These are phyloP conservation scores for Ceriops zippeliana DNA, from an alignment of 345 rosid species.

Conservation along the genomic window DNA sequence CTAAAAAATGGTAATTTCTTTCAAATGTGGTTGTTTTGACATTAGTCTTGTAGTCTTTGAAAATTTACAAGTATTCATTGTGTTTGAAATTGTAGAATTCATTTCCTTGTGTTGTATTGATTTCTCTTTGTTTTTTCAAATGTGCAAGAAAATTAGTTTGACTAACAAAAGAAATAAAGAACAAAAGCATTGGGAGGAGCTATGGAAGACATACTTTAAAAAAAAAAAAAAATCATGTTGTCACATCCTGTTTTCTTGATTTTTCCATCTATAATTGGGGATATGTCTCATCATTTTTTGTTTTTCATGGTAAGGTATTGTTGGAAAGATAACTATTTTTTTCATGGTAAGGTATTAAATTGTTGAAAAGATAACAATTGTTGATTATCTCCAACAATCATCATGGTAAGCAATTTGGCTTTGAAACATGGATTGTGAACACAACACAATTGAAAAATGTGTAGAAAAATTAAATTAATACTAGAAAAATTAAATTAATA, in stretches of 20 bases:
- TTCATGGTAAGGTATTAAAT: too few relatives aligned
- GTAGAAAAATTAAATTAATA: too few relatives aligned
- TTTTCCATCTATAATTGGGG: neutral
- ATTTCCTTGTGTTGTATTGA: too few relatives aligned
- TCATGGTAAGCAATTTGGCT: too few relatives aligned
- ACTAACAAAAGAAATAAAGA: neutral
- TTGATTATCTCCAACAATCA: too few relatives aligned
- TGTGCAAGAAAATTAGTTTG: neutral
- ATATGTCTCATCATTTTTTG: too few relatives aligned
- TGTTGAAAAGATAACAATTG: too few relatives aligned
- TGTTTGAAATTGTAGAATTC: conserved; percentile 3
- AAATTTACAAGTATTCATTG: neutral
- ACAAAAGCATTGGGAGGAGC: neutral
- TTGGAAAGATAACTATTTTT: too few relatives aligned
- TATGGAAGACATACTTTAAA: neutral
- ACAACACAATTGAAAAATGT: too few relatives aligned
- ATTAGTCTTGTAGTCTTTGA: neutral
- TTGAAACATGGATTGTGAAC: too few relatives aligned
- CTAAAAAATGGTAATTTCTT: conserved; percentile 62
- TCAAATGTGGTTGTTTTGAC: neutral
- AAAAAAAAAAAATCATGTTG: neutral
- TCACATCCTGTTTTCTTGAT: neutral
- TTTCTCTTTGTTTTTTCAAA: neutral
- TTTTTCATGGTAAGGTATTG: too few relatives aligned
- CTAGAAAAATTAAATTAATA: too few relatives aligned